A percentile compares a stretch with the other conserved stretches of the same genome.
phyloP scores from a whole-genome alignment of 2,329 filamentous ascomycete genomes.

The Hymenoscyphus repandus region DNA sequence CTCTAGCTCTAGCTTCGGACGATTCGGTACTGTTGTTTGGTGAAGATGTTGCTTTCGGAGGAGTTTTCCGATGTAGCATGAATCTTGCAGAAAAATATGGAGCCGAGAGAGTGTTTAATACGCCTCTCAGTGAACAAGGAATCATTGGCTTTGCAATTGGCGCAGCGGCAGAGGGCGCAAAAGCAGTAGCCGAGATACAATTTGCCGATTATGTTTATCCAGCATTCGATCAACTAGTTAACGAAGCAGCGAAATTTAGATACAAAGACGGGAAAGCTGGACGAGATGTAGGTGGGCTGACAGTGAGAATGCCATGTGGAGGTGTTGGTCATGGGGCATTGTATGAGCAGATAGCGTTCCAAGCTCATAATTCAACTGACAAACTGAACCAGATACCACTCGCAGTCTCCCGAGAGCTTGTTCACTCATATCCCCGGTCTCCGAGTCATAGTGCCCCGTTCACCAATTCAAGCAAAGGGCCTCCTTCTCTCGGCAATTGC shows the following conservation, averaged over 20 bases:
- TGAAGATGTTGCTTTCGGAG: conserved; percentile 95
- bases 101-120: conserved; percentile 89
- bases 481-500: conserved; percentile 59
- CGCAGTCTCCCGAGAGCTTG: conserved; percentile 65
- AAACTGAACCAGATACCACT: conserved; percentile 50
- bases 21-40: conserved; percentile 88
- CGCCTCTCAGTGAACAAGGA: conserved; percentile 87
- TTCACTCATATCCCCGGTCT: conserved; percentile 68
- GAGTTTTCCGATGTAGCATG: conserved; percentile 93
- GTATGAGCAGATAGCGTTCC: conserved; percentile 34
- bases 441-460: conserved; percentile 64
- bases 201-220: conserved; percentile 76
- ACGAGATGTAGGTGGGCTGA: conserved; percentile 56
- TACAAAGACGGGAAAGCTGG: conserved; percentile 58
- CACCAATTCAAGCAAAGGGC: conserved; percentile 66
- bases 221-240: conserved; percentile 73
- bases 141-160: conserved; percentile 93
- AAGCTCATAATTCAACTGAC: conserved; percentile 14
- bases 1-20: conserved; percentile 75
- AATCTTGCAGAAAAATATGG: conserved; percentile 85
- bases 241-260: conserved; percentile 68
- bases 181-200: conserved; percentile 82
- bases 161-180: conserved; percentile 84
- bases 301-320: conserved; percentile 67
- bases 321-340: conserved; percentile 68